phyloP scores from a whole-genome alignment of 495 filamentous ascomycete species.

The Chaetomium tenue region DNA sequence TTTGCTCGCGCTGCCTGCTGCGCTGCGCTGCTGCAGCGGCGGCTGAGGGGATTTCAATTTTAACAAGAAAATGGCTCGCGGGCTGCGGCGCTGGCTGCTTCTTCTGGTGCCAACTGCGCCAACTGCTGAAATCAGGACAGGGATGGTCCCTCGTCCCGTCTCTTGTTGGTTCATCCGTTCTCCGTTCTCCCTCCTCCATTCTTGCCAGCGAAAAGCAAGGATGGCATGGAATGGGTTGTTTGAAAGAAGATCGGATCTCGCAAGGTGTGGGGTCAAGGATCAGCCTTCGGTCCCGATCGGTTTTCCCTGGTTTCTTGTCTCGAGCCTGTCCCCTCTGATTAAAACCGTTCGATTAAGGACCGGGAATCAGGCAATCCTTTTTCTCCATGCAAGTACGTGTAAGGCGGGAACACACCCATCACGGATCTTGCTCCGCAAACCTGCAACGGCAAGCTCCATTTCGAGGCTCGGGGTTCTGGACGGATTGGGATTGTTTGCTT shows the following conservation, averaged over 20 bases:
- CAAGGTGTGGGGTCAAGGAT: not conserved
- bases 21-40: no score
- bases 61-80: not conserved
- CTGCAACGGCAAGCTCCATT: not conserved
- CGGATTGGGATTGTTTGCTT: not conserved
- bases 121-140: not conserved
- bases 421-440: not conserved
- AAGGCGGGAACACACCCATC: not conserved
- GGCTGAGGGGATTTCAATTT: not conserved
- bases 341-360: slow-evolving; percentile 3
- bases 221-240: no score
- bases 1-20: not conserved
- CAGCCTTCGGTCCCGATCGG: not conserved
- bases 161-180: not conserved
- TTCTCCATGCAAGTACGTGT: not conserved
- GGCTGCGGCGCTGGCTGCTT: no score
- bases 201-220: not conserved
- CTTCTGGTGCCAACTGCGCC: not conserved
- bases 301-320: not conserved
- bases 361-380: not conserved
- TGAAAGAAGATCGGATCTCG: not conserved
- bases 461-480: not conserved
- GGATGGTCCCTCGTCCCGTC: not conserved
- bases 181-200: not conserved
- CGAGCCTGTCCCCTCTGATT: not conserved